Conservation (phyloP, 352 stramenopile genomes). For the Pythium angustatum region DNA sequence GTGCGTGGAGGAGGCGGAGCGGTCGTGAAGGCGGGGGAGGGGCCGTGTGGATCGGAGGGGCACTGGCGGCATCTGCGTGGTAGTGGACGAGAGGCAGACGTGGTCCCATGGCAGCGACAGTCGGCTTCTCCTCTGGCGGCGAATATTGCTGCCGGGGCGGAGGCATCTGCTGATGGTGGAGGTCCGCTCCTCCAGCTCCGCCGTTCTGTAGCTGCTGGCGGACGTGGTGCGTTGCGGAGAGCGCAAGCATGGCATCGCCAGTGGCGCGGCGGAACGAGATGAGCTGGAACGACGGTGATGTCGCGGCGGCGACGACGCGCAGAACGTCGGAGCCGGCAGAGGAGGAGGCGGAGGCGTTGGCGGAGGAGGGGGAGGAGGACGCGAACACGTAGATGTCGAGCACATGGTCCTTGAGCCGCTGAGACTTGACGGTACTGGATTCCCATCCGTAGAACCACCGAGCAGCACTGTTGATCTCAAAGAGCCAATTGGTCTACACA, state of each 20-base stretch:
- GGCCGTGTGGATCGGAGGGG: neutral
- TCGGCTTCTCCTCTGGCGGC: neutral
- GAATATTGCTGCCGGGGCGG: neutral
- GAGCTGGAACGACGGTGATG: constrained; percentile 20
- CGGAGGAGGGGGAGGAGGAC: neutral
- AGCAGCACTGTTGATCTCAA: constrained; percentile 52
- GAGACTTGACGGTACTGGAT: constrained; percentile 53
- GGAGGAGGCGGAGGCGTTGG: neutral
- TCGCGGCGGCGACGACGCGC: constrained; percentile 11
- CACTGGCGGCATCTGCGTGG: neutral
- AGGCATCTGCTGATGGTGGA: neutral
- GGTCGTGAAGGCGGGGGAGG: neutral
- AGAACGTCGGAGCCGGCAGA: constrained; percentile 1
- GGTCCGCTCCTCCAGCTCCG: neutral
- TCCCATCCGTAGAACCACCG: constrained; percentile 77
- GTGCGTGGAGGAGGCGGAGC: neutral
- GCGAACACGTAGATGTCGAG: constrained; percentile 32
- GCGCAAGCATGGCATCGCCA: constrained; percentile 18
- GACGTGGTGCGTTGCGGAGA: constrained; percentile 18
- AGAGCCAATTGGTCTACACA: constrained; percentile 24
- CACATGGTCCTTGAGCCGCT: constrained; percentile 57
- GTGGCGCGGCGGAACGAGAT: constrained; percentile 25
- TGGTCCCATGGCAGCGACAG: neutral
- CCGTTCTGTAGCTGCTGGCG: constrained; percentile 16
- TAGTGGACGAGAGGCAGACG: neutral